These are phyloP conservation scores for Globisporangium middletonii DNA, from an alignment of 352 stramenopile species.

Conservation along the genomic window DNA sequence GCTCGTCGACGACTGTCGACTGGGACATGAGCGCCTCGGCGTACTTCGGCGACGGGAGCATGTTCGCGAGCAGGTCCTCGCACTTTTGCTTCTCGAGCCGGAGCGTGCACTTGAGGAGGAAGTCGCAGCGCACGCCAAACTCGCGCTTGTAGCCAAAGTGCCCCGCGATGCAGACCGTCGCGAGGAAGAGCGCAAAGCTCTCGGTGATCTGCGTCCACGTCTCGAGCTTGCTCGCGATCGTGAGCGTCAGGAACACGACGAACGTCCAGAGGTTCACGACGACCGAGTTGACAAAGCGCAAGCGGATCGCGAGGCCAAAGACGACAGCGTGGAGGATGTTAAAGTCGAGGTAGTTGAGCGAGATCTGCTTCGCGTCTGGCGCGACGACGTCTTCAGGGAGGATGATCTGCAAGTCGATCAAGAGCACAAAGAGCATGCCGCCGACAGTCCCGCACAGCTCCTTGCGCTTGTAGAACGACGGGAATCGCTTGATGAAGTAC, in stretches of 20 bases:
- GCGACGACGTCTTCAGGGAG: conserved; percentile 7
- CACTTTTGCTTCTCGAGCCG: conserved; percentile 76
- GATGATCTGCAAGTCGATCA: conserved; percentile 41
- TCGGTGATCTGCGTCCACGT: conserved; percentile 34
- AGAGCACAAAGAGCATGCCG: conserved; percentile 27
- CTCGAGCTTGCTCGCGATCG: conserved; percentile 11
- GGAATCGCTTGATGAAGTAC: conserved; percentile 27
- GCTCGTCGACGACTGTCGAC: conserved; percentile 72
- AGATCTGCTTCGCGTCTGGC: conserved; percentile 1
- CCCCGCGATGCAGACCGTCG: conserved; percentile 18
- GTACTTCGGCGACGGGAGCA: conserved; percentile 74
- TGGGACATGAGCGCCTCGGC: conserved; percentile 65
- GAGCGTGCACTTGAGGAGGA: conserved; percentile 75
- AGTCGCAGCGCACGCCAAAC: conserved; percentile 59
- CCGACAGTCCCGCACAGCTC: conserved; percentile 23
- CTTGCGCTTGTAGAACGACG: conserved; percentile 26
- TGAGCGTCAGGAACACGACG: conserved; percentile 25
- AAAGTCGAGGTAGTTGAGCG: conserved; percentile 30
- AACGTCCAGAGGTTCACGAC: conserved; percentile 40
- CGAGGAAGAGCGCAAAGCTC: conserved; percentile 34
- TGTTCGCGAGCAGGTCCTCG: conserved; percentile 79
- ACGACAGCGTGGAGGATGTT: conserved; percentile 53
- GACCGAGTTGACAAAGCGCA: conserved; percentile 51
- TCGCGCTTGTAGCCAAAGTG: conserved; percentile 66
- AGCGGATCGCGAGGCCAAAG: conserved; percentile 46